Evolutionary conservation across 495 filamentous ascomycete species (phyloP).

Genomic region (Penicillium simplicissimum): DNA sequence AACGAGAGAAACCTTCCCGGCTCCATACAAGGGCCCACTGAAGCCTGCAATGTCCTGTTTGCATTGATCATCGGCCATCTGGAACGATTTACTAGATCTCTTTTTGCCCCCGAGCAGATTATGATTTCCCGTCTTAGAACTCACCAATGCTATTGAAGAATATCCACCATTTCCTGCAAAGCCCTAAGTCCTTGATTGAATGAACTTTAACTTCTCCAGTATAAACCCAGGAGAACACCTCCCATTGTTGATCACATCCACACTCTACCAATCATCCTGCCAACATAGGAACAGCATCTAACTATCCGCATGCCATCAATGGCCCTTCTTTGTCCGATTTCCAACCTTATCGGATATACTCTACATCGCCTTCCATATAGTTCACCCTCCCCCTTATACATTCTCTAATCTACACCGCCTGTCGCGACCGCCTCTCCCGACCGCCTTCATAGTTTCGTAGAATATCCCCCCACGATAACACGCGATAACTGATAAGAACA

Average conservation of each 20-base stretch:
- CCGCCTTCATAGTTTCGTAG: neutral
- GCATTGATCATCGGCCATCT: neutral
- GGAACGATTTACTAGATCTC: neutral
- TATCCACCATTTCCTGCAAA: no score
- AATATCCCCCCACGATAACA: conserved; percentile 9
- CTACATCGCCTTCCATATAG: neutral
- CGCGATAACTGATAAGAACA: conserved; percentile 10
- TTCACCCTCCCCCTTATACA: no score
- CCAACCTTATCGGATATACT: no score
- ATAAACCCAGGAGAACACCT: no score
- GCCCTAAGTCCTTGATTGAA: neutral
- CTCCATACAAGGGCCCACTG: neutral
- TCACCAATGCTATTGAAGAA: neutral
- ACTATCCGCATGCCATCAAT: no score
- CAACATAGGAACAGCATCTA: no score
- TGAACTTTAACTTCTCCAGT: neutral
- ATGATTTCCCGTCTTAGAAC: neutral
- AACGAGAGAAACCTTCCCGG: no score
- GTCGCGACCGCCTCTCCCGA: neutral
- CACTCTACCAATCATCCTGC: no score
- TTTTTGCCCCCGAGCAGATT: neutral
- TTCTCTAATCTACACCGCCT: no score
- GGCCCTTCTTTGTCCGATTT: no score
- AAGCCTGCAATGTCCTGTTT: neutral
- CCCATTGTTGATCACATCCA: no score